Evolutionary conservation across 1,139 yeast species (phyloP).

Genomic region (Debaryomyces sp.): DNA sequence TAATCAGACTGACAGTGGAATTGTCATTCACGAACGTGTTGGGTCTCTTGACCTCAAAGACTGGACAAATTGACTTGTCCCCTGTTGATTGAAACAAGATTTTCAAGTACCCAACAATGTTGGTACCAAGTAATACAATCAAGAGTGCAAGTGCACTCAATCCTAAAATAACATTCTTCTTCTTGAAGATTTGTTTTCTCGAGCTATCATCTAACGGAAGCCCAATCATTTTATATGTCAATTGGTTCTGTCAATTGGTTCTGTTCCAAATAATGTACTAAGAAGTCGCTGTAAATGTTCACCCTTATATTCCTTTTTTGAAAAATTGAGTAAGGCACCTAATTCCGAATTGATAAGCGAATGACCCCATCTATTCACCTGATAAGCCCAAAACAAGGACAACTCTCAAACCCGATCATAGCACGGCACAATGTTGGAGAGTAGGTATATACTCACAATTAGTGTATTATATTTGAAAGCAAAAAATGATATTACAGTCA

Average conservation of each 20-base stretch:
- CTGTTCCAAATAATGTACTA: not conserved
- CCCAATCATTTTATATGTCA: slow-evolving; percentile 8
- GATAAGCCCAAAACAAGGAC: not conserved
- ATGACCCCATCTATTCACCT: not conserved
- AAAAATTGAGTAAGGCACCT: not conserved
- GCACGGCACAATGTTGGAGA: not conserved
- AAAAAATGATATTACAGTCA: not conserved
- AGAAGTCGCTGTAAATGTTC: not conserved
- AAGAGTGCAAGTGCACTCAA: slow-evolving; percentile 16
- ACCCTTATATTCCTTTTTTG: not conserved
- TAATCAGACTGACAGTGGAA: slow-evolving; percentile 34
- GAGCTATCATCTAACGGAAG: slow-evolving; percentile 11
- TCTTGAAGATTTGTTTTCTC: slow-evolving; percentile 6
- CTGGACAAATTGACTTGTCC: slow-evolving; percentile 28
- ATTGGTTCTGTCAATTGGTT: not conserved
- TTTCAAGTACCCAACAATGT: slow-evolving; percentile 23
- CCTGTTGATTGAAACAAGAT: slow-evolving; percentile 24
- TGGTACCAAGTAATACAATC: slow-evolving; percentile 25
- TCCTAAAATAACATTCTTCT: slow-evolving; percentile 10
- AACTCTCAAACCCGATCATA: not conserved
- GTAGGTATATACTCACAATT: not conserved
- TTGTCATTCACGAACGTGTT: slow-evolving; percentile 32
- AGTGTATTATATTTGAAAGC: not conserved
- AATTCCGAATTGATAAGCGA: not conserved
- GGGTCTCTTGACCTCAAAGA: slow-evolving; percentile 34